These are phyloP conservation scores for Pleurotus salmoneostramineus DNA, from an alignment of 768 basidiomycete genomes.

Conservation along the genomic window DNA sequence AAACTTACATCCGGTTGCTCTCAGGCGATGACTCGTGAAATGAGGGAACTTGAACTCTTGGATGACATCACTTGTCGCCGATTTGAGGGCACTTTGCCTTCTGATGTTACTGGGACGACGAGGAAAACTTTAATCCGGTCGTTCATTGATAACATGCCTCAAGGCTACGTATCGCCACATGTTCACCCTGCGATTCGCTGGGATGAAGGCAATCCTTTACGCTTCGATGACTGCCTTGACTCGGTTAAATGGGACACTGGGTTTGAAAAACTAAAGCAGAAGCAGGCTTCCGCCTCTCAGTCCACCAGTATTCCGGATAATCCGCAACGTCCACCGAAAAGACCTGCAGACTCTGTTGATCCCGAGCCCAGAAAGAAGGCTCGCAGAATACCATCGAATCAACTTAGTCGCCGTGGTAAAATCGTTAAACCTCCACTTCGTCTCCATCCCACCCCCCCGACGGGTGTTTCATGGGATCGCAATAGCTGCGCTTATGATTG, in stretches of 20 bases:
- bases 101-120: not conserved
- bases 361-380: too few species aligned
- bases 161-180: not conserved
- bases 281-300: too few species aligned
- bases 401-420: not conserved
- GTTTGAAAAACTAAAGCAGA: not conserved
- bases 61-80: constrained; percentile 12
- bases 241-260: too few species aligned
- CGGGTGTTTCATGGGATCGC: not conserved
- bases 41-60: constrained; percentile 12
- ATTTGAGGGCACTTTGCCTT: not conserved
- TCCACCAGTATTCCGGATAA: too few species aligned
- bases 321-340: too few species aligned
- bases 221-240: not conserved
- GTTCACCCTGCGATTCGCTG: not conserved
- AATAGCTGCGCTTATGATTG: constrained; percentile 2
- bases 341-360: too few species aligned
- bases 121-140: not conserved
- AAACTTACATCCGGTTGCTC: not conserved
- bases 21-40: constrained; percentile 2
- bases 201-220: not conserved
- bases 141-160: not conserved
- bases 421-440: too few species aligned
- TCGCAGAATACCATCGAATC: not conserved
- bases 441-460: not conserved